These are phyloP conservation scores for Suhomyces kilbournensis DNA, from an alignment of 805 yeast genomes.

Conservation along the genomic window DNA sequence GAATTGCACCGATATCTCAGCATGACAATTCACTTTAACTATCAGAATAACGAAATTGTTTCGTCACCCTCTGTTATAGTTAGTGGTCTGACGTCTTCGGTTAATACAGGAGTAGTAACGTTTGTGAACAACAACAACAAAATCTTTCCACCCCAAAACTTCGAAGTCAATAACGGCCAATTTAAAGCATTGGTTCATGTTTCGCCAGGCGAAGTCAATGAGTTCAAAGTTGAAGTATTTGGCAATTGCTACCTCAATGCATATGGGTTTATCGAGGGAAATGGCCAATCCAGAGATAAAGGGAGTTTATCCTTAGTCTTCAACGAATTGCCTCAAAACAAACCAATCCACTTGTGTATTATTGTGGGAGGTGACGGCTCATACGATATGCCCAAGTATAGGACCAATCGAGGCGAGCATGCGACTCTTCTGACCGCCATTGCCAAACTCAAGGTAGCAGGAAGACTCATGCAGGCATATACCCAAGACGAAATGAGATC, in stretches of 20 bases:
- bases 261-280: conserved; percentile 22
- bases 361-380: conserved; percentile 67
- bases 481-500: conserved; percentile 86
- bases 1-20: not conserved
- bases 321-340: conserved; percentile 57
- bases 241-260: conserved; percentile 29
- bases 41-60: conserved; percentile 33
- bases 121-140: conserved; percentile 31
- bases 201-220: conserved; percentile 60
- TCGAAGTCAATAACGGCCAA: conserved; percentile 63
- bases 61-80: conserved; percentile 40
- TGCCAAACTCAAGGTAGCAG: conserved; percentile 73
- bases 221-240: conserved; percentile 48
- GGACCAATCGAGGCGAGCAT: conserved; percentile 49
- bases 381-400: conserved; percentile 67
- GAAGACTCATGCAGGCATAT: conserved; percentile 84
- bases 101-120: conserved; percentile 25
- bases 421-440: conserved; percentile 69
- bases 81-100: conserved; percentile 24
- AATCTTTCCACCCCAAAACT: conserved; percentile 65
- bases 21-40: conserved; percentile 28
- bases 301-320: conserved; percentile 22
- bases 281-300: conserved; percentile 20
- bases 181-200: conserved; percentile 77
- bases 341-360: conserved; percentile 79